Evolutionary conservation across 2,329 filamentous ascomycete species (phyloP).

Genomic region (Grosmannia clavigera): DNA sequence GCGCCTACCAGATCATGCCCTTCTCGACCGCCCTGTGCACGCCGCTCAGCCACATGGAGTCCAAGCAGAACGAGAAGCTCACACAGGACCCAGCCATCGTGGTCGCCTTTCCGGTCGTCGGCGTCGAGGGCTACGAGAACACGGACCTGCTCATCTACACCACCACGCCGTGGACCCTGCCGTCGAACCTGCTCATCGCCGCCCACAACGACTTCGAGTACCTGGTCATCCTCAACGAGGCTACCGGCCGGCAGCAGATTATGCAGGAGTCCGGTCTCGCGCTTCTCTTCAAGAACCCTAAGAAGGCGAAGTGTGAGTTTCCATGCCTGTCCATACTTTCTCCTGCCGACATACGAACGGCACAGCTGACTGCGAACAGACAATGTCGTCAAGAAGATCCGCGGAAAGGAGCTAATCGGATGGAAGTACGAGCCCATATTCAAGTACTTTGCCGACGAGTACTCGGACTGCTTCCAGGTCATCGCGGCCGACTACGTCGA

Average conservation of each 20-base stretch:
- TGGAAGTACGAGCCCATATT: conserved; percentile 87
- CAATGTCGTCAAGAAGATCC: conserved; percentile 66
- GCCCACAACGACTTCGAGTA: conserved; percentile 70
- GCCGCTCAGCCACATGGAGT: conserved; percentile 84
- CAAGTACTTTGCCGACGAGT: conserved; percentile 79
- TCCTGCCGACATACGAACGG: no score
- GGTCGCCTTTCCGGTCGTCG: conserved; percentile 71
- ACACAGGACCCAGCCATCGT: conserved; percentile 84
- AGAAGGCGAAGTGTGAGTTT: conserved; percentile 68
- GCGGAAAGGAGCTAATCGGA: conserved; percentile 72
- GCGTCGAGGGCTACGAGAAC: conserved; percentile 65
- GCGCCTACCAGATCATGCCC: conserved; percentile 85
- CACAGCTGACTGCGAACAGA: conserved; percentile 19
- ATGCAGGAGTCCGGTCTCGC: conserved; percentile 69
- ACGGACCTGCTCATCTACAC: conserved; percentile 78
- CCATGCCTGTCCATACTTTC: not conserved
- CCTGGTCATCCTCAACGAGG: conserved; percentile 72
- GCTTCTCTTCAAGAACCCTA: conserved; percentile 85
- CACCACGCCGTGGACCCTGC: conserved; percentile 70
- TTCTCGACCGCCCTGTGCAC: conserved; percentile 87
- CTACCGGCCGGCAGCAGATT: conserved; percentile 71
- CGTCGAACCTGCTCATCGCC: conserved; percentile 62
- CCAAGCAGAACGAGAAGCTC: conserved; percentile 89
- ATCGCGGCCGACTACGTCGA: conserved; percentile 79
- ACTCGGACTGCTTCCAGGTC: conserved; percentile 75